phyloP scores from a whole-genome alignment of 352 stramenopile species.

The Heterotrichella gracilis region DNA sequence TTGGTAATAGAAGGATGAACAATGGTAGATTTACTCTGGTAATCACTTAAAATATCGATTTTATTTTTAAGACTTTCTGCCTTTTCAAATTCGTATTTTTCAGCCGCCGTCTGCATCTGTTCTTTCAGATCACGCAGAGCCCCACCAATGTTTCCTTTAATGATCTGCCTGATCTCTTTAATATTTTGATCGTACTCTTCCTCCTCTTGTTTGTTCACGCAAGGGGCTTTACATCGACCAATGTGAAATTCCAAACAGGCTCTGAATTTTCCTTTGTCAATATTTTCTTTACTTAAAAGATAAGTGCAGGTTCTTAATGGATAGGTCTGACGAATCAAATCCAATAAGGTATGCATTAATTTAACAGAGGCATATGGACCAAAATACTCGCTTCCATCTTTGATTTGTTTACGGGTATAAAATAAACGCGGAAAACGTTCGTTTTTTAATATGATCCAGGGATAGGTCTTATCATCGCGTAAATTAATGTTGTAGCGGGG shows the following conservation, averaged over 20 bases:
- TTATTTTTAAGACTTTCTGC: neutral
- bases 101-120: neutral
- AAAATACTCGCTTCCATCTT: neutral
- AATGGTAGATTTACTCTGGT: neutral
- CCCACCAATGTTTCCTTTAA: neutral
- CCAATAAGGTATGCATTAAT: slow-evolving; percentile 9
- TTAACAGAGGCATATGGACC: neutral
- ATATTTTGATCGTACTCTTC: slow-evolving; percentile 8
- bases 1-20: neutral
- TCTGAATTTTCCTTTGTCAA: slow-evolving; percentile 1
- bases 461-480: neutral
- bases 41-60: neutral
- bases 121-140: neutral
- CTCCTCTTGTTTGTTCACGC: neutral
- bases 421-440: neutral
- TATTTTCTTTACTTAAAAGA: neutral
- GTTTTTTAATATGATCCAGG: neutral
- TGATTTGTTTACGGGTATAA: neutral
- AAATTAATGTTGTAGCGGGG: neutral
- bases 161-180: neutral
- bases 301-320: neutral
- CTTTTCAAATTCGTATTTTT: neutral
- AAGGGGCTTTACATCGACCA: neutral
- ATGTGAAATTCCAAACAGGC: neutral
- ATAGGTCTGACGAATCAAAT: neutral